These are phyloP conservation scores for Neofusicoccum cordaticola DNA, from an alignment of 2,329 filamentous ascomycete species.

Conservation along the genomic window DNA sequence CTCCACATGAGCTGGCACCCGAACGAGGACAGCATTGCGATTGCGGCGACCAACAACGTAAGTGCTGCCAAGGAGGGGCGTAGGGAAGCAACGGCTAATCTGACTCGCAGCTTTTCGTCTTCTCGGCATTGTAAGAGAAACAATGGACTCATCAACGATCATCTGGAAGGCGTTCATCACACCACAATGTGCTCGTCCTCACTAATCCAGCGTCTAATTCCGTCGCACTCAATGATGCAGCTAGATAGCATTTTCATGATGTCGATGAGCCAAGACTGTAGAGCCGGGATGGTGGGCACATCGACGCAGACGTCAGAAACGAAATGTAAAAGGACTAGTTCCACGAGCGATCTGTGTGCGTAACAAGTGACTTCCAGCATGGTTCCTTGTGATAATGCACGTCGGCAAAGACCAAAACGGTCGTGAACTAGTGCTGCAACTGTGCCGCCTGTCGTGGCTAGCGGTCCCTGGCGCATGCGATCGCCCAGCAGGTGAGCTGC, in stretches of 20 bases:
- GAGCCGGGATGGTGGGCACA: slow-evolving; percentile 15
- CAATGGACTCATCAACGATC: slow-evolving; percentile 11
- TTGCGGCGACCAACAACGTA: slow-evolving; percentile 98
- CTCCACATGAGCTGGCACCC: slow-evolving; percentile 99
- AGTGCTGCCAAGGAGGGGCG: slow-evolving; percentile 45
- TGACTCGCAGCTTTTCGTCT: slow-evolving; percentile 52
- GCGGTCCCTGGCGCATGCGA: slow-evolving; percentile 2
- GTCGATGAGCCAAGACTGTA: slow-evolving; percentile 19
- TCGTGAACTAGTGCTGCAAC: neutral
- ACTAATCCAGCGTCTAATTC: slow-evolving; percentile 18
- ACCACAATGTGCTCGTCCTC: slow-evolving; percentile 2
- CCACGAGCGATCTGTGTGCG: neutral
- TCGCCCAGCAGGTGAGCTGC: slow-evolving; percentile 12
- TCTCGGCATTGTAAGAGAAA: slow-evolving; percentile 49
- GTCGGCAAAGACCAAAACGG: neutral
- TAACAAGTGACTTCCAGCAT: neutral
- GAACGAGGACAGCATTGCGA: slow-evolving; percentile 98
- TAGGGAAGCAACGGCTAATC: slow-evolving; percentile 2
- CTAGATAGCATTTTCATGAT: slow-evolving; percentile 19
- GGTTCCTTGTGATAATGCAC: neutral
- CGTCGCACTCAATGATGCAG: slow-evolving; percentile 14
- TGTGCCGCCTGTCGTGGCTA: neutral
- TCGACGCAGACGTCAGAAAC: slow-evolving; percentile 17
- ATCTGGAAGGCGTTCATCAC: slow-evolving; percentile 19
- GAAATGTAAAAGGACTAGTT: slow-evolving; percentile 19